Percentiles rank a stretch among this genome's conserved stretches.
These are phyloP conservation scores for Cucurbita pepo DNA, from an alignment of 306 rosid species.

Conservation along the genomic window DNA sequence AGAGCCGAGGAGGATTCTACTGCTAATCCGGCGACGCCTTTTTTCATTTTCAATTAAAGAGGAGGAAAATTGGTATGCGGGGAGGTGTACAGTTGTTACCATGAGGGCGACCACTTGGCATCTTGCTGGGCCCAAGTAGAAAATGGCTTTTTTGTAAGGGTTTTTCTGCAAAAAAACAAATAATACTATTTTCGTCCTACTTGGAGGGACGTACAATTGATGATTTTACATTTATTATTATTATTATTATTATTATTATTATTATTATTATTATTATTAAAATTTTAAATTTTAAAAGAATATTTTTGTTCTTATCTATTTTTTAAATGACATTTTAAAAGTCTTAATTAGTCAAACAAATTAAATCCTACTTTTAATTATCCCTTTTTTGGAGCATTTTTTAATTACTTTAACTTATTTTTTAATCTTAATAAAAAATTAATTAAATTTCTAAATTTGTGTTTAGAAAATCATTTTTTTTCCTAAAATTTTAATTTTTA, in stretches of 20 bases:
- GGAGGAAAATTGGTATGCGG: neutral
- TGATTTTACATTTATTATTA: neutral
- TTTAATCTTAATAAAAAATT: too few species aligned
- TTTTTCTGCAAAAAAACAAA: neutral
- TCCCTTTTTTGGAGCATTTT: too few species aligned
- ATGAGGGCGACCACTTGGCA: neutral
- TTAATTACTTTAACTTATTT: too few species aligned
- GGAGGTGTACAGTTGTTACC: neutral
- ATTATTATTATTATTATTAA: neutral
- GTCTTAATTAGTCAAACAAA: neutral
- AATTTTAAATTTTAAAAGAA: neutral
- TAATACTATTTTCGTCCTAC: neutral
- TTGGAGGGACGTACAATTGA: neutral
- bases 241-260: neutral
- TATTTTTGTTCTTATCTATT: neutral
- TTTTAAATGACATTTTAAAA: too few species aligned
- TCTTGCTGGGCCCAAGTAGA: neutral
- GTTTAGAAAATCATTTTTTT: too few species aligned
- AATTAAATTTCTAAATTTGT: too few species aligned
- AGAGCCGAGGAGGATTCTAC: constrained; percentile 19
- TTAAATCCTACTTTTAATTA: too few species aligned
- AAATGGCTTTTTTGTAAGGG: neutral
- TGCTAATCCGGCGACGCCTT: constrained; percentile 11
- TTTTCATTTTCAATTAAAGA: constrained; percentile 4
- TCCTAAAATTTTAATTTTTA: too few species aligned